phyloP scores from a whole-genome alignment of 75 land plant species.

The Chamaecyparis obtusa region DNA sequence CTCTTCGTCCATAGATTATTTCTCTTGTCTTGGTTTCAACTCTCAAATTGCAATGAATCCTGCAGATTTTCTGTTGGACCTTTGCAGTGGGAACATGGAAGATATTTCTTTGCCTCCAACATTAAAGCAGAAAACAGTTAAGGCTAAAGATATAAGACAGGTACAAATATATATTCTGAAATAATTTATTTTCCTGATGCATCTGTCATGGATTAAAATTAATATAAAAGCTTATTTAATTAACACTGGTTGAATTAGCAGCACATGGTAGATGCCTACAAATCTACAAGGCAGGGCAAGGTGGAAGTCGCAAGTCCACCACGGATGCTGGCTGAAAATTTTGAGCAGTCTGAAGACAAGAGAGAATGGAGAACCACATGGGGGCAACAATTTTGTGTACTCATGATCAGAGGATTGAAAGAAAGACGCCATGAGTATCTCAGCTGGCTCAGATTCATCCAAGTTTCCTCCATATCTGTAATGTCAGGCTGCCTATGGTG shows the following conservation, averaged over 20 bases:
- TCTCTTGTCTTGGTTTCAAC: constrained; percentile 16
- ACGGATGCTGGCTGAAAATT: neutral
- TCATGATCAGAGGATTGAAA: constrained; percentile 49
- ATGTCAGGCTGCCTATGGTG: constrained; percentile 56
- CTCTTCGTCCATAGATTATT: constrained; percentile 12
- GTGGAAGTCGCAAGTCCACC: neutral
- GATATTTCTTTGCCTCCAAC: constrained; percentile 17
- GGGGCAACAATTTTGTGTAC: constrained; percentile 52
- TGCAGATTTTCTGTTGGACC: constrained; percentile 33
- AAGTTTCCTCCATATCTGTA: constrained; percentile 32
- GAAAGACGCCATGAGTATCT: constrained; percentile 62
- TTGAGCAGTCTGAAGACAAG: neutral
- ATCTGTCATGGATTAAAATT: constrained; percentile 10
- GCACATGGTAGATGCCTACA: constrained; percentile 5
- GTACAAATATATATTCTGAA: neutral
- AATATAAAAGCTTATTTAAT: neutral
- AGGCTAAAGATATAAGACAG: neutral
- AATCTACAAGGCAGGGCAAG: constrained; percentile 10
- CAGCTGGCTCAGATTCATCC: constrained; percentile 31
- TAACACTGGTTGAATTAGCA: constrained; percentile 16
- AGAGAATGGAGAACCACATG: constrained; percentile 45
- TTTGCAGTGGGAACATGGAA: constrained; percentile 20
- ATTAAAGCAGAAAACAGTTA: constrained; percentile 1
- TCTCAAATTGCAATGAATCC: constrained; percentile 28
- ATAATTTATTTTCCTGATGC: neutral